A percentile compares a stretch with the other conserved stretches of the same genome.
Conservation (phyloP, 192 early-diverging fungal species). For the Gonapodya prolifera region DNA sequence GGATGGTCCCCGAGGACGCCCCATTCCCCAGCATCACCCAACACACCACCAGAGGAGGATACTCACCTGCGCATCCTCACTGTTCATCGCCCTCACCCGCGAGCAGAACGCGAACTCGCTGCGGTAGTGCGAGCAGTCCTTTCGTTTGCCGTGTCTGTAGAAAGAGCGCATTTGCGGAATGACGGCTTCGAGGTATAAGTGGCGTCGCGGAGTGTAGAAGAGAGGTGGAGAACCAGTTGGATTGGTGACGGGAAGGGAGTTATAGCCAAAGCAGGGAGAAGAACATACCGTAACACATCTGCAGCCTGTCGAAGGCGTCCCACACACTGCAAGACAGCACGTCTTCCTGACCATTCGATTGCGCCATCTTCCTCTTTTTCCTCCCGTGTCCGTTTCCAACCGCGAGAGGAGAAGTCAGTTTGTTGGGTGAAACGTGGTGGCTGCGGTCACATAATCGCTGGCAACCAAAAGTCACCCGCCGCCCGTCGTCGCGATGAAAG, state of each 20-base stretch:
- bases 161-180: slow-evolving; percentile 32
- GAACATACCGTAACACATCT: slow-evolving; percentile 25
- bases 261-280: neutral
- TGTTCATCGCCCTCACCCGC: slow-evolving; percentile 21
- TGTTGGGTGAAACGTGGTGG: too few species aligned
- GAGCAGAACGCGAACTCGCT: slow-evolving; percentile 32
- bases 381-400: too few species aligned
- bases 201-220: too few species aligned
- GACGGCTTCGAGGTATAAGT: slow-evolving; percentile 13
- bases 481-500: too few species aligned
- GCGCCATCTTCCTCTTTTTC: too few species aligned
- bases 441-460: too few species aligned
- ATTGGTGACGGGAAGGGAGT: neutral
- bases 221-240: neutral
- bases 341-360: slow-evolving; percentile 10
- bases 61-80: slow-evolving; percentile 21
- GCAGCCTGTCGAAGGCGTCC: slow-evolving; percentile 26
- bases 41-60: too few species aligned
- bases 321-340: slow-evolving; percentile 16
- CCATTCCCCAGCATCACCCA: too few species aligned
- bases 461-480: too few species aligned
- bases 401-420: too few species aligned
- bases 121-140: slow-evolving; percentile 23
- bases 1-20: too few species aligned
- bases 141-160: slow-evolving; percentile 28